Conservation (phyloP, 768 basidiomycete genomes). For the Brasilioporus rufonigricans region DNA sequence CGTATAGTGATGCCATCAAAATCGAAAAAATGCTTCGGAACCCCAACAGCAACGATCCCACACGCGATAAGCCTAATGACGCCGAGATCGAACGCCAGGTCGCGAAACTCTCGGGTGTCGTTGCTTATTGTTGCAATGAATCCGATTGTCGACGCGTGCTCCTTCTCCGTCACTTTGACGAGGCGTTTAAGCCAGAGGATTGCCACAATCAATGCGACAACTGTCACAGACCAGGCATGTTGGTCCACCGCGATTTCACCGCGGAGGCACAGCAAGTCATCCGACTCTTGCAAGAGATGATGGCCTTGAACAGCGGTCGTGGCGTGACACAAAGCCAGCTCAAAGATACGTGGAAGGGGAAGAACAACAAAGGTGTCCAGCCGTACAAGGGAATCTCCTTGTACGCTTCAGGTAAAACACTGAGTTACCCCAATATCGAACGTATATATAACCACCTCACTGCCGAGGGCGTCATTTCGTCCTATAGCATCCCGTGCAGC, state of each 20-base stretch:
- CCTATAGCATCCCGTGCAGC: slow-evolving; percentile 45
- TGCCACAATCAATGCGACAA: slow-evolving; percentile 84
- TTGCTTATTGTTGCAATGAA: slow-evolving; percentile 77
- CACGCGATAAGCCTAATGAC: slow-evolving; percentile 27
- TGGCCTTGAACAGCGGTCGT: slow-evolving; percentile 38
- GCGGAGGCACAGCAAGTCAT: slow-evolving; percentile 54
- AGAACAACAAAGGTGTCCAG: slow-evolving; percentile 43
- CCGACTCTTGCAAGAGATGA: slow-evolving; percentile 50
- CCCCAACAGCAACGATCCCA: slow-evolving; percentile 38
- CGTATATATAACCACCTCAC: slow-evolving; percentile 60
- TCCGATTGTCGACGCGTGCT: slow-evolving; percentile 85
- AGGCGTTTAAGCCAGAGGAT: slow-evolving; percentile 63
- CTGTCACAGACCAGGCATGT: slow-evolving; percentile 54
- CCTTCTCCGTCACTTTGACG: slow-evolving; percentile 86
- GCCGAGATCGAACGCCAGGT: slow-evolving; percentile 68
- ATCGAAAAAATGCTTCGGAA: slow-evolving; percentile 63
- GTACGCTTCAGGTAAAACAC: slow-evolving; percentile 54
- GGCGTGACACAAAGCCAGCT: slow-evolving; percentile 61
- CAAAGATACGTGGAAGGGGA: slow-evolving; percentile 64
- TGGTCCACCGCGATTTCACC: slow-evolving; percentile 59
- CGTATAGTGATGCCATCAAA: slow-evolving; percentile 53
- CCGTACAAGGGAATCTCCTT: slow-evolving; percentile 45
- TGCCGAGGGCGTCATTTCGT: slow-evolving; percentile 46
- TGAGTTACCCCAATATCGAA: slow-evolving; percentile 56
- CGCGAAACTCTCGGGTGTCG: slow-evolving; percentile 63